A percentile compares a stretch with the other conserved stretches of the same genome.
Evolutionary conservation across 2,329 filamentous ascomycete species (phyloP).

Genomic region (Acrocalymma vagum): DNA sequence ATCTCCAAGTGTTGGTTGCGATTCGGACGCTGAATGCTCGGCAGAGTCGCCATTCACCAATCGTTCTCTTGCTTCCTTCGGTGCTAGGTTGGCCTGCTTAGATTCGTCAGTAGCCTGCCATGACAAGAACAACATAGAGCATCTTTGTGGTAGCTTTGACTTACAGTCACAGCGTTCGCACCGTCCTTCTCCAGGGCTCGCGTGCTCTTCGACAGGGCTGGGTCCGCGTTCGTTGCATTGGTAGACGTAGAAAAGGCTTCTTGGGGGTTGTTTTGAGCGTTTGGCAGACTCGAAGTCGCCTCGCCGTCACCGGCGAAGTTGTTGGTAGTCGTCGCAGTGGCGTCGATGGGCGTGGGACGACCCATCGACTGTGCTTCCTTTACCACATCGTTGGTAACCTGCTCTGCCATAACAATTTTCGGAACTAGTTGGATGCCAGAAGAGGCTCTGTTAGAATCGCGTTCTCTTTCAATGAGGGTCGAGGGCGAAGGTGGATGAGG

Average conservation of each 20-base stretch:
- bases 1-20: slow-evolving; percentile 64
- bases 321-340: slow-evolving; percentile 68
- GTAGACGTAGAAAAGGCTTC: slow-evolving; percentile 49
- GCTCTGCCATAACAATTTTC: slow-evolving; percentile 76
- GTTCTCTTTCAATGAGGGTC: slow-evolving; percentile 29
- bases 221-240: slow-evolving; percentile 31
- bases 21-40: slow-evolving; percentile 43
- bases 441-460: slow-evolving; percentile 41
- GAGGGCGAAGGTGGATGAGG: slow-evolving; percentile 15
- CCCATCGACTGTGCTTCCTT: slow-evolving; percentile 74
- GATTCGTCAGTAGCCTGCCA: slow-evolving; percentile 19
- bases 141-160: slow-evolving; percentile 12
- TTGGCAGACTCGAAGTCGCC: slow-evolving; percentile 46
- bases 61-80: slow-evolving; percentile 28
- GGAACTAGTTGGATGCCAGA: slow-evolving; percentile 52
- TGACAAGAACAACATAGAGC: slow-evolving; percentile 24
- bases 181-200: slow-evolving; percentile 24
- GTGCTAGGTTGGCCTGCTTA: slow-evolving; percentile 17
- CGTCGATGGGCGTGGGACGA: slow-evolving; percentile 70
- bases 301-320: slow-evolving; percentile 61
- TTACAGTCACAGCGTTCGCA: slow-evolving; percentile 29
- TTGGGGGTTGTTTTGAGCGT: slow-evolving; percentile 32
- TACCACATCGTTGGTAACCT: slow-evolving; percentile 75
- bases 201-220: slow-evolving; percentile 22
- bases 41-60: slow-evolving; percentile 47